Conservation (phyloP, 2,329 filamentous ascomycete genomes). For the Ophiostoma triangulosporum region DNA sequence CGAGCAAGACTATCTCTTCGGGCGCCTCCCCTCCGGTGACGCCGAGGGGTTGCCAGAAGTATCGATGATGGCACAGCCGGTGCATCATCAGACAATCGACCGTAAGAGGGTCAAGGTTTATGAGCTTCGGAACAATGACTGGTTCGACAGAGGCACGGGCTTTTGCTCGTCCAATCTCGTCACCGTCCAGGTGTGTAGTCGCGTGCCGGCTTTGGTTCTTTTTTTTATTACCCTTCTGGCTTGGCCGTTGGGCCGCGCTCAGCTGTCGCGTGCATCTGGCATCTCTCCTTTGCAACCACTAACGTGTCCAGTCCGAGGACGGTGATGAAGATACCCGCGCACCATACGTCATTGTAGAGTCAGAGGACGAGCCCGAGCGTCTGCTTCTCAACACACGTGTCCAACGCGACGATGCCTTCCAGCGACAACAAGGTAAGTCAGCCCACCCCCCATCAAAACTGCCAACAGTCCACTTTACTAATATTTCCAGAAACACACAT, state of each 20-base stretch:
- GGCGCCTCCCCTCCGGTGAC: conserved; percentile 25
- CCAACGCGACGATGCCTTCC: conserved; percentile 86
- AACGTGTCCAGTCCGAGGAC: conserved; percentile 30
- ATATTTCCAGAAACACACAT: conserved; percentile 73
- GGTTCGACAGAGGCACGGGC: conserved; percentile 94
- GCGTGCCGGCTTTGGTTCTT: not conserved
- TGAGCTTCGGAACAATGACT: conserved; percentile 96
- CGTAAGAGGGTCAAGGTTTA: conserved; percentile 92
- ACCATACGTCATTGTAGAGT: conserved; percentile 78
- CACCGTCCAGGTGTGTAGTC: conserved; percentile 36
- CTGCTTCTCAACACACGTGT: conserved; percentile 82
- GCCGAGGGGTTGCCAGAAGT: conserved; percentile 43
- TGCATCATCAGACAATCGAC: conserved; percentile 55
- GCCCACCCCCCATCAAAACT: not conserved
- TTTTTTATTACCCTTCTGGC: not conserved
- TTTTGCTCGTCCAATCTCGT: conserved; percentile 74
- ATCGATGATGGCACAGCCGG: conserved; percentile 58
- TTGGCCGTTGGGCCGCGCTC: not conserved
- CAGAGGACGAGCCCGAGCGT: conserved; percentile 78
- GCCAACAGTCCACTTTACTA: not conserved
- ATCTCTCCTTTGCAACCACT: conserved; percentile 3
- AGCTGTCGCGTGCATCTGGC: conserved; percentile 6
- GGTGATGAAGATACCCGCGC: conserved; percentile 52
- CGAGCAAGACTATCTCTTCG: conserved; percentile 44
- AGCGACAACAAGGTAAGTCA: conserved; percentile 82